Evolutionary conservation across 2,329 filamentous ascomycete genomes (phyloP).

Genomic region (Cercospora janseana): DNA sequence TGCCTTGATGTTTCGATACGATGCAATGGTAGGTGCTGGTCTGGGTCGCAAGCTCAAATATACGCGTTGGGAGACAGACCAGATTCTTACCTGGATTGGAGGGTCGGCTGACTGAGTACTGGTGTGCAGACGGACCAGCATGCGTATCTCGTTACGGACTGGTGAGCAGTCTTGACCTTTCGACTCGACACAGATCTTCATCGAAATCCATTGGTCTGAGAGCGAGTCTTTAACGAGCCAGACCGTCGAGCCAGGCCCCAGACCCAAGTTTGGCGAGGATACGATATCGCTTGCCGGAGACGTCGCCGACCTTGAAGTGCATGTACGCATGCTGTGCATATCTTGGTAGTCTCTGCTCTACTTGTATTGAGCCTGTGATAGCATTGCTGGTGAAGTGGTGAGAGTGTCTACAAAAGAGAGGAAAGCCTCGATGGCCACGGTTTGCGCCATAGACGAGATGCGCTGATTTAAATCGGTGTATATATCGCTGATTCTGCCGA

Average conservation of each 20-base stretch:
- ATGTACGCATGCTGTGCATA: constrained; percentile 35
- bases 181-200: constrained; percentile 13
- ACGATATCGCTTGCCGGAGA: constrained; percentile 38
- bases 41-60: constrained; percentile 28
- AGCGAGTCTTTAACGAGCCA: constrained; percentile 44
- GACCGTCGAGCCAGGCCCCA: constrained; percentile 42
- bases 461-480: too few relatives aligned
- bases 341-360: constrained; percentile 20
- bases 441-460: too few relatives aligned
- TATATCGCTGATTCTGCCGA: too few relatives aligned
- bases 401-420: neutral
- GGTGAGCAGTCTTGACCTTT: neutral
- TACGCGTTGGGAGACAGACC: constrained; percentile 30
- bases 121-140: neutral
- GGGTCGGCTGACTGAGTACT: constrained; percentile 1
- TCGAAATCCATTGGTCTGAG: neutral
- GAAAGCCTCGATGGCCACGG: neutral
- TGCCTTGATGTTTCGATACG: constrained; percentile 29
- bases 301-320: constrained; percentile 38
- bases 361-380: neutral
- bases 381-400: neutral
- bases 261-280: constrained; percentile 45
- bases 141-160: constrained; percentile 1
- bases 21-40: constrained; percentile 31
- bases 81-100: constrained; percentile 16